Base-by-base conservation (phyloP, 352 stramenopile genomes). In the Saprolegnia diclina region DNA sequence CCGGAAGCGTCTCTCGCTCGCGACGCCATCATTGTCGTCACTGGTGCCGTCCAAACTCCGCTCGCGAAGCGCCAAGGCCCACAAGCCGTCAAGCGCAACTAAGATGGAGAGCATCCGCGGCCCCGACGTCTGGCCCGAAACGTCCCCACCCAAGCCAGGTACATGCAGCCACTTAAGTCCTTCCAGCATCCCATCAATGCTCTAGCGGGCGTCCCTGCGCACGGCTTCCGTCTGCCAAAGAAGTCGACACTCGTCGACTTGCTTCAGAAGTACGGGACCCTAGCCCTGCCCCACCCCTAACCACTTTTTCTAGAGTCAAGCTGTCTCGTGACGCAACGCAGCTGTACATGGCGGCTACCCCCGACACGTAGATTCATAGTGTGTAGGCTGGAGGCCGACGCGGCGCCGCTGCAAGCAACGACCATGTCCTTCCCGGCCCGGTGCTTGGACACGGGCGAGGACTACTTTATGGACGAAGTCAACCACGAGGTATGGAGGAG, bases 21-120 rank as follows among this genome's bases (percentile, higher is more conserved):
- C 57, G 37, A 55, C 48, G 32, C 57, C 57, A 32, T 21, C 57
- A 0, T 38, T 66, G 11, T 24, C 40, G 13, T 40, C 57, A 29
- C 53, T 54, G n/a, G 52, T 66, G 42, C 48, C 48, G n/a, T 37
- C 38, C 18, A 66, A 66, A 42, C 37, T 66, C 13, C 42, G 42
- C n/a, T 55, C 4, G 40, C 38, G 21, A 55, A 66, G 57, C 50
- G 38, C 29, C 57, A 35, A 38, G 53, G 55, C 19, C 5, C 26
- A 18, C 56, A 64, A 53, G 32, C 32, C 29, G 32, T 21, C 40
- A 38, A 21, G 11, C 38, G 40, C 37, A n/a, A 40, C 53, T 1
- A 66, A 66, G 53, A 66, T 66, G 57, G 57, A 66, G 40, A 40
- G 57, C 38, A 66, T 66, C 32, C 42, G 57, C 16, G 57, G 57